Evolutionary conservation across 768 basidiomycete species (phyloP).

Genomic region (Mycena leptocephala): DNA sequence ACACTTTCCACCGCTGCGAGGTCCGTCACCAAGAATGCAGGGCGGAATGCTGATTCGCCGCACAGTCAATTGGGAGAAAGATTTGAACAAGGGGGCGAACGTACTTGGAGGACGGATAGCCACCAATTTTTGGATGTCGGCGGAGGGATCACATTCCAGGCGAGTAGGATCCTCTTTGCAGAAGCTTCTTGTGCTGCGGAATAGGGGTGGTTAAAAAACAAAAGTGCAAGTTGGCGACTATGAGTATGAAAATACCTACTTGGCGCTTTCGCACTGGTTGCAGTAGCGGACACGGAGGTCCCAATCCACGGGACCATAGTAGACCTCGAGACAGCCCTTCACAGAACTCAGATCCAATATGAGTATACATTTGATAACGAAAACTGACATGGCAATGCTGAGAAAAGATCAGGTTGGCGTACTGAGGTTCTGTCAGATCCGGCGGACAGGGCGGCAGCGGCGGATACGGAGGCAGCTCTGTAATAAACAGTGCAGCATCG

Average conservation of each 20-base stretch:
- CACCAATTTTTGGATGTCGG: background rate
- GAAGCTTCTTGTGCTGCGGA: no score
- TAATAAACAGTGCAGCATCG: no score
- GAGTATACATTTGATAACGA: background rate
- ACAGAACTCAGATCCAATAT: background rate
- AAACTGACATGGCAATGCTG: background rate
- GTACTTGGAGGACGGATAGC: background rate
- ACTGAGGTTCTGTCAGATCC: no score
- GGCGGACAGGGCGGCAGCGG: background rate
- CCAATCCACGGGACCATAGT: no score
- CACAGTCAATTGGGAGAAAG: no score
- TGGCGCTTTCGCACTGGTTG: background rate
- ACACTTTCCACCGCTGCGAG: background rate
- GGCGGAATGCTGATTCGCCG: background rate
- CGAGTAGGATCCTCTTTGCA: no score
- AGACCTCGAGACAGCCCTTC: no score
- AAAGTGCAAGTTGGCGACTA: background rate
- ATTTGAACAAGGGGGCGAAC: no score
- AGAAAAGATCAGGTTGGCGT: background rate
- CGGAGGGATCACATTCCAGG: background rate
- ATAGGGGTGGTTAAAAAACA: no score
- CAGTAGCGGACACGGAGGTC: background rate
- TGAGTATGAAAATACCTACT: background rate
- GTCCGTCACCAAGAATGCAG: background rate
- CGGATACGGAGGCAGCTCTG: background rate